Evolutionary conservation across 139 green algal genomes (phyloP).

Genomic region (Yamagishiella unicocca): DNA sequence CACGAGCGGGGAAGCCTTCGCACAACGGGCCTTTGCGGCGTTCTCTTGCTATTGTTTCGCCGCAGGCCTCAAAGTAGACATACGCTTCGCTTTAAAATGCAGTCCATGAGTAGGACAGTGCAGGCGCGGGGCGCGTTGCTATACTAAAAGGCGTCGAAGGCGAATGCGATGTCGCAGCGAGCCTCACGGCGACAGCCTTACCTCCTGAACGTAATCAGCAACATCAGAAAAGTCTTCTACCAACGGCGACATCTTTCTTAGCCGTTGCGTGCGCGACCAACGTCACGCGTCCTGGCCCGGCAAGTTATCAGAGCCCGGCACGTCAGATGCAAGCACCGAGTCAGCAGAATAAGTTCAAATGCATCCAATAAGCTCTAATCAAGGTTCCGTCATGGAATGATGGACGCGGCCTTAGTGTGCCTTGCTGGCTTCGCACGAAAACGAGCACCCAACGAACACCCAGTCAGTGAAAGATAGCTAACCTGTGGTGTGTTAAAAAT

Average conservation of each 20-base stretch:
- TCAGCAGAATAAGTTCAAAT: neutral
- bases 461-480: constrained; percentile 4
- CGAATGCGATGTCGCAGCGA: neutral
- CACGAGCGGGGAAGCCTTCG: too few species aligned
- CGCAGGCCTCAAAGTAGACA: too few species aligned
- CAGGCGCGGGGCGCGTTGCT: too few species aligned
- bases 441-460: neutral
- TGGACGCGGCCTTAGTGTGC: neutral
- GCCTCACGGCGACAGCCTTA: neutral
- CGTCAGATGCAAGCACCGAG: neutral
- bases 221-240: constrained; percentile 30
- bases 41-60: too few species aligned
- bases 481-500: constrained; percentile 1
- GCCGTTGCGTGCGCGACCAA: neutral
- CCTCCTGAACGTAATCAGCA: constrained; percentile 26
- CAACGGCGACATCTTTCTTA: neutral
- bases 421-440: neutral
- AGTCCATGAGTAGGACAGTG: too few species aligned
- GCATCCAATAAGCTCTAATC: neutral
- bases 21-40: too few species aligned
- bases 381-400: neutral
- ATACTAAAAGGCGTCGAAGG: neutral
- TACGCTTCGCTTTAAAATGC: too few species aligned
- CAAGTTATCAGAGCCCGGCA: neutral
- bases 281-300: constrained; percentile 9